These are phyloP conservation scores for Populus tomentosa DNA, from an alignment of 441 rosid genomes.

Conservation along the genomic window DNA sequence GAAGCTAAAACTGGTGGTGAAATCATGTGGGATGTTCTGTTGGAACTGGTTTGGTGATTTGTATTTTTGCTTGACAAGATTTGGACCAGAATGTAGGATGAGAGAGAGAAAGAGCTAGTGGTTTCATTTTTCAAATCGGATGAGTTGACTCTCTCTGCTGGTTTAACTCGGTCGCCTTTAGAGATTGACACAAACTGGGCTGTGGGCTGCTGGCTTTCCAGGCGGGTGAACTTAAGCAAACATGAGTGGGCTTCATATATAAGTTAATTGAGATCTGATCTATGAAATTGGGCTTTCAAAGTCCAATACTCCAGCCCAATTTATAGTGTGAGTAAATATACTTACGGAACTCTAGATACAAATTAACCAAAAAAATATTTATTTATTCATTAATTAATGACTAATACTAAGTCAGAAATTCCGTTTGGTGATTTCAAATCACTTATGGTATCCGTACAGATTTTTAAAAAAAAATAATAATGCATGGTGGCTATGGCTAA, in stretches of 20 bases:
- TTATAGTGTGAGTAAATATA: too few species aligned
- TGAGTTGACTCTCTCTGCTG: constrained; percentile 13
- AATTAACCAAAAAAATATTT: background rate
- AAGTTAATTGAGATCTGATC: background rate
- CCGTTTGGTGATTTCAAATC: too few species aligned
- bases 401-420: too few species aligned
- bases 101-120: background rate
- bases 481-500: too few species aligned
- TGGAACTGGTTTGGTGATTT: background rate
- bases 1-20: constrained; percentile 18
- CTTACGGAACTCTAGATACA: background rate
- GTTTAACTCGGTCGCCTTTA: background rate
- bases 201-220: background rate
- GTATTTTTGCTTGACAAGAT: background rate
- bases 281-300: background rate
- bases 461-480: too few species aligned
- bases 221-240: too few species aligned
- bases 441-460: too few species aligned
- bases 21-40: constrained; percentile 6
- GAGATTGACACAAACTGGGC: background rate
- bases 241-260: too few species aligned
- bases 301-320: background rate
- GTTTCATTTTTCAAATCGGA: background rate
- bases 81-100: background rate
- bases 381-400: too few species aligned